Conservation (phyloP, 2,329 filamentous ascomycete species). For the Trichoderma atroviride region DNA sequence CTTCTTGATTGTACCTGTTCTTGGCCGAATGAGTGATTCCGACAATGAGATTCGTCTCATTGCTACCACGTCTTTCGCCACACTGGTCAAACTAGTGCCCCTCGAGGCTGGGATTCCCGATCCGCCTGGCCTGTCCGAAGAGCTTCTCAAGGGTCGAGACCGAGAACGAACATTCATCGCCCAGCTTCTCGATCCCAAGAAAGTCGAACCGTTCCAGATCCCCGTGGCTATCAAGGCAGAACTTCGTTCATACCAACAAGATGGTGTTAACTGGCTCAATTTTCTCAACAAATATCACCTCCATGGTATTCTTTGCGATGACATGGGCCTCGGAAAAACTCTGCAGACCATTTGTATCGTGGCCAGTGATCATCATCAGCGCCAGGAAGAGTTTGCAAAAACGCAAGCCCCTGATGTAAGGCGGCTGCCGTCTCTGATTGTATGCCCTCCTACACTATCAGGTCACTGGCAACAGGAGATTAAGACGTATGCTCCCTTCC, state of each 20-base stretch:
- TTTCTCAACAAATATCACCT: conserved; percentile 98
- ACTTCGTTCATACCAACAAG: conserved; percentile 94
- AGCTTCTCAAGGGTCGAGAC: conserved; percentile 86
- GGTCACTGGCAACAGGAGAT: conserved; percentile 99
- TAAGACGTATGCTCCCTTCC: conserved; percentile 91
- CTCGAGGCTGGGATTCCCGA: conserved; percentile 97
- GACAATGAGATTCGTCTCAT: conserved; percentile 94
- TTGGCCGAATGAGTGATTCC: conserved; percentile 97
- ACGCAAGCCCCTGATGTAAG: conserved; percentile 78
- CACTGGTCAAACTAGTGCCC: conserved; percentile 93
- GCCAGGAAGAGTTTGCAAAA: conserved; percentile 85
- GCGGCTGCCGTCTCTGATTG: conserved; percentile 84
- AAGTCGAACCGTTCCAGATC: conserved; percentile 90
- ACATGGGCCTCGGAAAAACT: conserved; percentile 98
- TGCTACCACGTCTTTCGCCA: conserved; percentile 95
- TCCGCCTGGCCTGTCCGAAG: conserved; percentile 86
- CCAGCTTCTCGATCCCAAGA: conserved; percentile 94
- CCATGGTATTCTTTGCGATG: conserved; percentile 96
- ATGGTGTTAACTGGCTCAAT: conserved; percentile 97
- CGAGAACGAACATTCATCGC: conserved; percentile 95
- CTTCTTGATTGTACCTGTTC: conserved; percentile 94
- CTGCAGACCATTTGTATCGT: conserved; percentile 97
- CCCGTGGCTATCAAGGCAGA: conserved; percentile 97
- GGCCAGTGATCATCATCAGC: conserved; percentile 92
- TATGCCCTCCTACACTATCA: conserved; percentile 93